These are phyloP conservation scores for Cladobotryum mycophilum DNA, from an alignment of 2,329 filamentous ascomycete species.

Conservation along the genomic window DNA sequence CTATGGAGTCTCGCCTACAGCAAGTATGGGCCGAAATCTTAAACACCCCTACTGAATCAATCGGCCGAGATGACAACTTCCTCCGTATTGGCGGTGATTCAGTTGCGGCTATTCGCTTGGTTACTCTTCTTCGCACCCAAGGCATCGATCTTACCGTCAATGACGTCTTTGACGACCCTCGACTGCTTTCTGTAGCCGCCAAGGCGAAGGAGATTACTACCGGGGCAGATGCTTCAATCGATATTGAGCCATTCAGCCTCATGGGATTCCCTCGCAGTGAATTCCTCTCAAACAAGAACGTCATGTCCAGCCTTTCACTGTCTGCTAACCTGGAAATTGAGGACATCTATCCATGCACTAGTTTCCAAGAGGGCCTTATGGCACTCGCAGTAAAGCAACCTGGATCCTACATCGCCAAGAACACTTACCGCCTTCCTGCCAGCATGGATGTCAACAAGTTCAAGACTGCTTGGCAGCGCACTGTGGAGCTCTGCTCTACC, in stretches of 20 bases:
- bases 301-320: not conserved
- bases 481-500: slow-evolving; percentile 7
- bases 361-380: slow-evolving; percentile 18
- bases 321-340: slow-evolving; percentile 5
- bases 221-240: not conserved
- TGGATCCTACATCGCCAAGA: slow-evolving; percentile 27
- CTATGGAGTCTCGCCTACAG: slow-evolving; percentile 2
- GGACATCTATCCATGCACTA: slow-evolving; percentile 18
- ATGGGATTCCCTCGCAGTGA: not conserved
- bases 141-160: slow-evolving; percentile 12
- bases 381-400: slow-evolving; percentile 24
- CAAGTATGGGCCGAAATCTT: slow-evolving; percentile 2
- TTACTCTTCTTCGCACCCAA: slow-evolving; percentile 8
- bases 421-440: slow-evolving; percentile 11
- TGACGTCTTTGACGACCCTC: slow-evolving; percentile 12
- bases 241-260: slow-evolving; percentile 1
- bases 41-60: not conserved
- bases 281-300: not conserved
- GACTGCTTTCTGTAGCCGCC: slow-evolving; percentile 1
- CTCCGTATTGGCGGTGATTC: slow-evolving; percentile 15
- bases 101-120: slow-evolving; percentile 12
- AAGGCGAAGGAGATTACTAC: not conserved
- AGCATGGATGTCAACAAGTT: slow-evolving; percentile 17
- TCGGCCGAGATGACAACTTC: slow-evolving; percentile 15
- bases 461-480: slow-evolving; percentile 22